These are phyloP conservation scores for Pestalotiopsis sp. DNA, from an alignment of 2,329 filamentous ascomycete species.

Conservation along the genomic window DNA sequence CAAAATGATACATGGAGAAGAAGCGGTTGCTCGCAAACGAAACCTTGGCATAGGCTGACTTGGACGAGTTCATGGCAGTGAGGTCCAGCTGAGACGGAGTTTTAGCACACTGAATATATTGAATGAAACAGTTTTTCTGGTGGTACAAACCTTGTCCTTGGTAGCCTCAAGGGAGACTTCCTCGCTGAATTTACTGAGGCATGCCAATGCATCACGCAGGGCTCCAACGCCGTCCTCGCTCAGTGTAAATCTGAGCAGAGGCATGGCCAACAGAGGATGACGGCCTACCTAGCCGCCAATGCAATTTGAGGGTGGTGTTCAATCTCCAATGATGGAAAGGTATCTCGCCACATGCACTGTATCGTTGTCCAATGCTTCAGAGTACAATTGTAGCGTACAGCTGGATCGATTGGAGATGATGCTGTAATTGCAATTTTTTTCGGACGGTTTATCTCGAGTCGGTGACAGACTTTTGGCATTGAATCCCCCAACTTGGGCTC, in stretches of 20 bases:
- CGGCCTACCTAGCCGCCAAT: background rate
- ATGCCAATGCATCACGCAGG: constrained; percentile 72
- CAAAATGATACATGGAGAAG: constrained; percentile 71
- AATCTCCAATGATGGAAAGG: background rate
- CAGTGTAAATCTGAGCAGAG: constrained; percentile 70
- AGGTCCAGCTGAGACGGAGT: constrained; percentile 59
- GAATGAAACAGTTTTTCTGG: constrained; percentile 6
- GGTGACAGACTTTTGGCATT: background rate
- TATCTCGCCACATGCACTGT: background rate
- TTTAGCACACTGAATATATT: constrained; percentile 8
- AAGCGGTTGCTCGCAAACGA: constrained; percentile 67
- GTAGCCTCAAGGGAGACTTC: constrained; percentile 74
- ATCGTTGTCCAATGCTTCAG: background rate
- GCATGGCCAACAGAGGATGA: constrained; percentile 39
- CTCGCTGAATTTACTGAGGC: constrained; percentile 78
- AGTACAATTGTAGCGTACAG: background rate
- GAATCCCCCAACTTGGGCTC: background rate
- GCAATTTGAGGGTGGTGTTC: background rate
- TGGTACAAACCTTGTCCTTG: constrained; percentile 58
- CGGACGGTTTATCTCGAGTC: background rate
- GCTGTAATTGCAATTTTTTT: background rate
- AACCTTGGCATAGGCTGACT: constrained; percentile 76
- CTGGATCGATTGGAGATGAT: background rate
- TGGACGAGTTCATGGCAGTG: constrained; percentile 76
- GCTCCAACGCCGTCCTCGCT: constrained; percentile 70